Evolutionary conservation across 805 yeast genomes (phyloP), one percentile per base, ranked within the genome.

Genomic region (Kuraishia hungarica): DNA sequence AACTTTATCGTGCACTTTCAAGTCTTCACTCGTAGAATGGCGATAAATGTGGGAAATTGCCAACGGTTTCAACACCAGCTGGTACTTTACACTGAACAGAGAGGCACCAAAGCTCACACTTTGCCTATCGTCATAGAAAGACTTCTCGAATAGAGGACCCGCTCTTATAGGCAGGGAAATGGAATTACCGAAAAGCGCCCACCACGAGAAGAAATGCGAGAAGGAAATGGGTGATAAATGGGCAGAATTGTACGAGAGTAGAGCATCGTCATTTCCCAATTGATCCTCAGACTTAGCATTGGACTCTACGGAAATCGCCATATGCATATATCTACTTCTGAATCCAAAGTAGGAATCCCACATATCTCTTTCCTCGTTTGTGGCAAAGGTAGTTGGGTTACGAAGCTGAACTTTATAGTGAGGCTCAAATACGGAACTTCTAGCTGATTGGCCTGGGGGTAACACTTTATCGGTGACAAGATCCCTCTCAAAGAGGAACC

Each of bases 321-420:
- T 66, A 64, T 90, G 97, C 11, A 93, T 75, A 64, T 82, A 92
- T 54, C 89, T 84, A 59, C 96, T 87, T 64, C 98, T 73, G 73
- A 84, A 94, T 0, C 86, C 89, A 15, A 68, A 70, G 66, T 85
- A 93, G 0, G 97, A 89, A 69, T 93, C 98, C 71, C 91, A 91
- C 1, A 64, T 63, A 0, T 67, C 70, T 20, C 66, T 61, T 29
- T 82, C 82, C 3, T 73, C 66, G 22, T 59, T 55, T 29, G 35
- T 22, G 26, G 82, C 73, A 49, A 70, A 74, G n/a, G 49, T 43
- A 19, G 69, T 65, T 1, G 92, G 92, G 61, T 87, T 83, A 56
- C 72, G 74, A 48, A 86, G 63, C 5, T 77, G 65, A 11, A 86
- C 73, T 2, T 82, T 78, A 62, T 81, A 82, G 66, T 87, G 94